Conservation (phyloP, 306 rosid species). For the Herpetospermum pedunculosum region DNA sequence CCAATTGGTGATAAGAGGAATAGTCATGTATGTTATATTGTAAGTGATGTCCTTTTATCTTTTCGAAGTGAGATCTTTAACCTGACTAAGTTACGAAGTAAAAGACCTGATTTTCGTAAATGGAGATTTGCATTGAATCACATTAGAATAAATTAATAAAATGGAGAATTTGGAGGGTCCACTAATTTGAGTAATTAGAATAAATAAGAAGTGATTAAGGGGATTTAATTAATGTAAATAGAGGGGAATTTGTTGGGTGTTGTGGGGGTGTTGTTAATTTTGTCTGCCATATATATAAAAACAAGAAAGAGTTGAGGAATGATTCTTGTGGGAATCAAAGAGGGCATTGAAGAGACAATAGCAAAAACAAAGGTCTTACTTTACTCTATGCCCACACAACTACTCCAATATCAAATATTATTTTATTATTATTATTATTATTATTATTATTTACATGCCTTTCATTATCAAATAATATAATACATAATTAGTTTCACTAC, state of each 20-base stretch:
- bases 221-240: background rate
- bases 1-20: too few species aligned
- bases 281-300: slow-evolving; percentile 32
- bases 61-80: too few species aligned
- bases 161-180: background rate
- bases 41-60: too few species aligned
- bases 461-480: background rate
- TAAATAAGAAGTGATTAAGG: background rate
- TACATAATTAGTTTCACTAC: background rate
- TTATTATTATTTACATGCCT: background rate
- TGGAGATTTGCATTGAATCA: background rate
- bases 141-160: background rate
- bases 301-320: slow-evolving; percentile 9
- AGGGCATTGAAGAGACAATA: slow-evolving; percentile 23
- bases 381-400: slow-evolving; percentile 19
- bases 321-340: slow-evolving; percentile 24
- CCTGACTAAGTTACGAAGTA: too few species aligned
- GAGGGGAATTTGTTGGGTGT: background rate
- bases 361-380: slow-evolving; percentile 37
- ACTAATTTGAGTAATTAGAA: slow-evolving; percentile 11
- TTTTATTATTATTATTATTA: too few species aligned
- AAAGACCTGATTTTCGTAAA: too few species aligned
- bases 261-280: slow-evolving; percentile 22
- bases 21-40: too few species aligned
- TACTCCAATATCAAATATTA: slow-evolving; percentile 14